Conservation (phyloP, 2,329 filamentous ascomycete species). For the Didymella sp. region DNA sequence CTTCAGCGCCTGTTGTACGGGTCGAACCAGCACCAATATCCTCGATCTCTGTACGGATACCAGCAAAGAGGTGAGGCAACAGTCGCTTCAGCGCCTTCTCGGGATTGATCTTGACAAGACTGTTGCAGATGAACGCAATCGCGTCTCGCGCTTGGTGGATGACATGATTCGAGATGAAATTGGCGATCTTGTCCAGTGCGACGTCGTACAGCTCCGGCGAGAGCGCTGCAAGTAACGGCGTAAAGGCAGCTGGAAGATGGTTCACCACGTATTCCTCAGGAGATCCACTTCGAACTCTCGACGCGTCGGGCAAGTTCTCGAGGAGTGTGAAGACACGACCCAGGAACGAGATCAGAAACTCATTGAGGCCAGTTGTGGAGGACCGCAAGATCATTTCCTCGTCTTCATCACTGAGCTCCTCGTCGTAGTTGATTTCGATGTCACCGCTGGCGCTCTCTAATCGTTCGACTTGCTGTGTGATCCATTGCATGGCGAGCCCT, state of each 20-base stretch:
- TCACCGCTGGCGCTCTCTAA: constrained; percentile 89
- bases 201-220: constrained; percentile 94
- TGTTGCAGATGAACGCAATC: constrained; percentile 98
- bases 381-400: constrained; percentile 89
- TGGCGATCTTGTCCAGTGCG: constrained; percentile 87
- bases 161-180: constrained; percentile 91
- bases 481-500: constrained; percentile 84
- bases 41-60: constrained; percentile 95
- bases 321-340: constrained; percentile 94
- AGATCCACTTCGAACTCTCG: constrained; percentile 84
- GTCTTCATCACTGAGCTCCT: constrained; percentile 81
- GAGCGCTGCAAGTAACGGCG: constrained; percentile 85
- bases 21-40: constrained; percentile 96
- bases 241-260: constrained; percentile 87
- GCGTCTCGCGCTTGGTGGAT: constrained; percentile 96
- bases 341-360: constrained; percentile 89
- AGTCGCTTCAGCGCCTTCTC: constrained; percentile 91
- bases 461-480: constrained; percentile 90
- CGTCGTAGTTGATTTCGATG: constrained; percentile 83
- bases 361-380: constrained; percentile 90
- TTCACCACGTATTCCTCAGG: constrained; percentile 98
- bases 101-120: constrained; percentile 92
- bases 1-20: constrained; percentile 89
- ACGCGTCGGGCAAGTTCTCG: constrained; percentile 92
- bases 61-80: constrained; percentile 86